Conservation (phyloP, 176 grass and related monocot species). For the Areca catechu region DNA sequence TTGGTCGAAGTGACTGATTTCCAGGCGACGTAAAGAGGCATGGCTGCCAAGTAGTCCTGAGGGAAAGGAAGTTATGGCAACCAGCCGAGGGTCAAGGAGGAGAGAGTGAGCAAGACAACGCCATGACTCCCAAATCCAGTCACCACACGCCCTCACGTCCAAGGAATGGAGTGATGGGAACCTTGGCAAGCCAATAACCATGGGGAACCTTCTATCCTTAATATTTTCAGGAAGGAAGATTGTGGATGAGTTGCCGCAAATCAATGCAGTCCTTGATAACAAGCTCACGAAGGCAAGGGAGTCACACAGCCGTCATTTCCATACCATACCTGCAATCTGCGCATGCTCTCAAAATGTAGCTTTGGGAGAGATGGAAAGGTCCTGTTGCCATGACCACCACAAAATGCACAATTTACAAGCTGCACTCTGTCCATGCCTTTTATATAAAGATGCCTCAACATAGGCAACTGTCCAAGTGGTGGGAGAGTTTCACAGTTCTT, state of each 20-base stretch:
- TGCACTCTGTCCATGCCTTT: slow-evolving; percentile 17
- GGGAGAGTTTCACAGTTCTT: slow-evolving; percentile 7
- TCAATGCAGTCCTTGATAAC: slow-evolving; percentile 26
- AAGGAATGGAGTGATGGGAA: slow-evolving; percentile 26
- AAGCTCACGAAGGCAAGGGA: slow-evolving; percentile 30
- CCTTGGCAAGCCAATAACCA: background rate
- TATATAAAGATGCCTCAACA: slow-evolving; percentile 16
- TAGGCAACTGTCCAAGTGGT: slow-evolving; percentile 21
- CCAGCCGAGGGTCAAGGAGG: slow-evolving; percentile 20
- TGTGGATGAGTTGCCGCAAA: slow-evolving; percentile 22
- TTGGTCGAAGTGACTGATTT: slow-evolving; percentile 28
- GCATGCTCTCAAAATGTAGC: slow-evolving; percentile 31
- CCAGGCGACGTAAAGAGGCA: slow-evolving; percentile 12
- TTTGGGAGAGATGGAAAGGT: slow-evolving; percentile 27
- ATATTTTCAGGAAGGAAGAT: slow-evolving; percentile 23
- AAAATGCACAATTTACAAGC: slow-evolving; percentile 12
- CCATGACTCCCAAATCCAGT: slow-evolving; percentile 40
- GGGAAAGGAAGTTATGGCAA: slow-evolving; percentile 7
- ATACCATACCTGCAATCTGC: slow-evolving; percentile 8
- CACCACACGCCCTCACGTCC: slow-evolving; percentile 1
- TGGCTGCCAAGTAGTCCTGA: background rate
- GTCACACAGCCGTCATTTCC: background rate
- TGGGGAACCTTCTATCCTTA: slow-evolving; percentile 20
- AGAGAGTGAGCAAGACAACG: slow-evolving; percentile 7
- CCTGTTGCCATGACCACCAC: background rate